Evolutionary conservation across 176 grass and related monocot genomes (phyloP), one percentile per base, ranked within the genome.

Genomic region (Hyparrhenia diplandra): DNA sequence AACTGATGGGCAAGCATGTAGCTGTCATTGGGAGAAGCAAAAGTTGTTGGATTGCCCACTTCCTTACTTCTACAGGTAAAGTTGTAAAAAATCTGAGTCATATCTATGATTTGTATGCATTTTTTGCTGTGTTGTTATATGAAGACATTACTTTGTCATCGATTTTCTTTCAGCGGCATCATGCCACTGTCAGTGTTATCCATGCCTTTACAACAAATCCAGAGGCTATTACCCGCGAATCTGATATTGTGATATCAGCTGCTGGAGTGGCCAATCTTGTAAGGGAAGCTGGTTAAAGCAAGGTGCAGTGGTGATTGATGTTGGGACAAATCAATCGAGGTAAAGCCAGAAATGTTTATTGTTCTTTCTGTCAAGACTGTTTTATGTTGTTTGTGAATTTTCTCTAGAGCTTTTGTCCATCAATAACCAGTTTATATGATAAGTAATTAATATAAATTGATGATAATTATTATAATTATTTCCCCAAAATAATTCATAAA

Each of bases 211-310:
- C 92, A 47, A 77, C 78, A 57, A 89, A 95, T 74, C 95, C 95
- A 54, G 86, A 95, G 37, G 84, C 85, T 39, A 92, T 98, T 71
- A 98, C 95, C 41, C 81, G 82, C 34, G 75, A 84, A 87, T 94
- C 92, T 85, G 95, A 98, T 68, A 93, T 98, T 73, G 86, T 98
- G 42, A 93, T 98, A 86, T 94, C 92, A 79, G 95, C 95, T 64
- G 95, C 92, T 24, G 95, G 95, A 57, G 92, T 98, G 71, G 81
- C 90, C 55, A 89, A 98, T 74, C 90, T 98, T 63, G 95, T 98
- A 62, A 88, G 95, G 84, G 95, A 65, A 89, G 79, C 75, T 93
- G 95, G 95, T 79, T 98, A 75, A 95, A 98, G 82, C 63, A 79
- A 91, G 95, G 95, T 16, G 70, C 86, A 71, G 81, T 91, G 75